Conservation (phyloP, 2,329 filamentous ascomycete species). For the Alternaria novae-zelandiae region DNA sequence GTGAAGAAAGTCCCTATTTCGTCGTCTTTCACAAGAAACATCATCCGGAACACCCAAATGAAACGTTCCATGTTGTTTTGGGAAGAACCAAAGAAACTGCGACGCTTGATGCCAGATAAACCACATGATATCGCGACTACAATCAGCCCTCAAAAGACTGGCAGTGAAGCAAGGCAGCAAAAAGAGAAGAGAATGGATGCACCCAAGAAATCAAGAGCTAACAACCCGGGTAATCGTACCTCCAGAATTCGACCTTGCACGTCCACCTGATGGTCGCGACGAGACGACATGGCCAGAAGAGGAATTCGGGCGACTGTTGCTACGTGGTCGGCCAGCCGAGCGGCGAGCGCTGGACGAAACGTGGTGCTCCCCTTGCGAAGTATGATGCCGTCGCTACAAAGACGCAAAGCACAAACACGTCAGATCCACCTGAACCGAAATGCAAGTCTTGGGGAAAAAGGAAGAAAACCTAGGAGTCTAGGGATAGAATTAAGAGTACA, state of each 20-base stretch:
- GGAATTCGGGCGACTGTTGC: conserved; percentile 50
- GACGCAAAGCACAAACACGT: conserved; percentile 48
- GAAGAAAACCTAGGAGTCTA: conserved; percentile 44
- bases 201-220: conserved; percentile 2
- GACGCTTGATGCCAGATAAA: conserved; percentile 24
- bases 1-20: conserved; percentile 10
- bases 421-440: conserved; percentile 48
- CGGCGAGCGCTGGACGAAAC: conserved; percentile 39
- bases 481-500: conserved; percentile 52
- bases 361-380: conserved; percentile 46
- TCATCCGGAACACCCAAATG: conserved; percentile 23
- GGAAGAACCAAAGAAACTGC: conserved; percentile 17
- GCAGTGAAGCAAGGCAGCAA: conserved; percentile 7
- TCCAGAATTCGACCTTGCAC: conserved; percentile 41
- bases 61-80: conserved; percentile 33
- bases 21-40: conserved; percentile 4
- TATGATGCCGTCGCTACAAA: conserved; percentile 48
- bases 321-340: conserved; percentile 45
- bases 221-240: conserved; percentile 36
- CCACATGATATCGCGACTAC: conserved; percentile 19
- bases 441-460: conserved; percentile 43
- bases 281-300: conserved; percentile 37
- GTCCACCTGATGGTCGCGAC: conserved; percentile 34
- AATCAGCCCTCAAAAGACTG: conserved; percentile 17
- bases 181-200: conserved; percentile 2